A percentile compares a stretch with the other conserved stretches of the same genome.
phyloP scores from a whole-genome alignment of 371 early-diverging fungal genomes.

The Actinomucor elegans region DNA sequence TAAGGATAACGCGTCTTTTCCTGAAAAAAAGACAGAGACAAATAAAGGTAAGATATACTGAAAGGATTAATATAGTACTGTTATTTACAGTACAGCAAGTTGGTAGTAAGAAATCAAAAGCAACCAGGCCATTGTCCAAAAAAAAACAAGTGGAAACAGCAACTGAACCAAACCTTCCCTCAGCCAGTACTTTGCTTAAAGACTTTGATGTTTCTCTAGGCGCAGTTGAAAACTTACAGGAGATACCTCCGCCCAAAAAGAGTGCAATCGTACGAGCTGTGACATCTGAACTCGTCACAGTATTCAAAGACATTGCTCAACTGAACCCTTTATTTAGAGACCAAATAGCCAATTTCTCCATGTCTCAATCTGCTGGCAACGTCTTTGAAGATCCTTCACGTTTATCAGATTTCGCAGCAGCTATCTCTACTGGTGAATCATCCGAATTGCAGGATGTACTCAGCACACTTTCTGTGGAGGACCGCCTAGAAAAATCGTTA shows the following conservation, averaged over 20 bases:
- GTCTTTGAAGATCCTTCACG: constrained; percentile 94
- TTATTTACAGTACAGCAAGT: constrained; percentile 7
- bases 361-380: constrained; percentile 93
- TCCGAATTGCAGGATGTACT: constrained; percentile 90
- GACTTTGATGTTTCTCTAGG: constrained; percentile 80
- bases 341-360: constrained; percentile 94
- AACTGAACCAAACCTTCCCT: constrained; percentile 8
- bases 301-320: constrained; percentile 92
- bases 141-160: constrained; percentile 7
- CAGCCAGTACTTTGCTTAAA: constrained; percentile 59
- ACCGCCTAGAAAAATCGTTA: constrained; percentile 88
- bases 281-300: constrained; percentile 93
- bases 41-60: background rate
- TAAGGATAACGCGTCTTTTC: constrained; percentile 8
- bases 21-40: constrained; percentile 11
- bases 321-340: constrained; percentile 94
- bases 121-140: constrained; percentile 3
- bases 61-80: too few relatives aligned
- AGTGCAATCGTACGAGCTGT: constrained; percentile 88
- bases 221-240: constrained; percentile 83
- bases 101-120: constrained; percentile 9
- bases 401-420: constrained; percentile 96
- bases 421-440: constrained; percentile 89
- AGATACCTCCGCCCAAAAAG: constrained; percentile 82
- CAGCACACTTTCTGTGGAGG: constrained; percentile 85